A percentile compares a stretch with the other conserved stretches of the same genome.
phyloP scores from a whole-genome alignment of 345 rosid species.

The Anastatica hierochuntica region DNA sequence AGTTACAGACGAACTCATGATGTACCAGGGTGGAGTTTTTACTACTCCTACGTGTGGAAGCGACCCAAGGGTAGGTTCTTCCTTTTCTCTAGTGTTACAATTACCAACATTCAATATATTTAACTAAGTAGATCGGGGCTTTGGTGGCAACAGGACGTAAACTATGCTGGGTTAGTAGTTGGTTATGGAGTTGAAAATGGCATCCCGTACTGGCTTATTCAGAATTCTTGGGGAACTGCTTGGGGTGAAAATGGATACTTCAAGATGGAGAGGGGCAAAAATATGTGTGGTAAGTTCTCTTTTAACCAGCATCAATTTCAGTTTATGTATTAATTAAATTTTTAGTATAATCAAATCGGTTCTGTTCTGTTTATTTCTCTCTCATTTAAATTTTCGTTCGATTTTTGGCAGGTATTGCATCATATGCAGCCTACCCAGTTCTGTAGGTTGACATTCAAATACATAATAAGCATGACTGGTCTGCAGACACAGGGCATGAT shows the following conservation, averaged over 20 bases:
- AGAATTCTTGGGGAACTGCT: conserved; percentile 74
- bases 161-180: conserved; percentile 85
- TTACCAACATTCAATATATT: too few relatives aligned
- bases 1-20: conserved; percentile 46
- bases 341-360: too few relatives aligned
- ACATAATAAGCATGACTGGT: too few relatives aligned
- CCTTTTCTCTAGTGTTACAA: background rate
- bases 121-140: background rate
- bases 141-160: conserved; percentile 57
- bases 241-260: conserved; percentile 84
- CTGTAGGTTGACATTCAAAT: too few relatives aligned
- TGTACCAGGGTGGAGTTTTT: conserved; percentile 71
- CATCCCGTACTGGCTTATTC: conserved; percentile 72
- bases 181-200: conserved; percentile 81
- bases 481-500: too few relatives aligned
- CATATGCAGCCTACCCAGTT: conserved; percentile 20
- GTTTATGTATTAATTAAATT: too few relatives aligned
- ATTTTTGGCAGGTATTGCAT: conserved; percentile 17
- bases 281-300: conserved; percentile 71
- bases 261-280: conserved; percentile 83
- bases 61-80: conserved; percentile 46
- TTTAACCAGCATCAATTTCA: background rate
- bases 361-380: background rate
- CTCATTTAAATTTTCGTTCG: background rate
- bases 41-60: conserved; percentile 53